Evolutionary conservation across 2,329 filamentous ascomycete species (phyloP).

Genomic region (Colletotrichum gigasporum): DNA sequence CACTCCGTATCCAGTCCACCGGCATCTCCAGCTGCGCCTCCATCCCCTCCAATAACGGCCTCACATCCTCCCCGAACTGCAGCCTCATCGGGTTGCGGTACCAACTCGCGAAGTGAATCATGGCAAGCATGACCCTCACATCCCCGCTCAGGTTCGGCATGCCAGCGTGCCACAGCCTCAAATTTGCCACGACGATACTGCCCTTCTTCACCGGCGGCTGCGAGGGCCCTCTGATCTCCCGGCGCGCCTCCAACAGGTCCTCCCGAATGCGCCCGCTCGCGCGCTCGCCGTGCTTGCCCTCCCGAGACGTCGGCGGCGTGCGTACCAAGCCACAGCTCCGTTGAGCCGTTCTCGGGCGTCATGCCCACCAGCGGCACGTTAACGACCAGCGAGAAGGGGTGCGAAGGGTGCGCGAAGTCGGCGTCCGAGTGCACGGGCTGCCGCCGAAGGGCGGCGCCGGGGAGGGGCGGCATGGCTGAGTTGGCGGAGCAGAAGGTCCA

Average conservation of each 20-base stretch:
- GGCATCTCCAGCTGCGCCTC: constrained; percentile 56
- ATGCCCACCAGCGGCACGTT: constrained; percentile 63
- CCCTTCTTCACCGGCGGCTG: constrained; percentile 64
- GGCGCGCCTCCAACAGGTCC: constrained; percentile 48
- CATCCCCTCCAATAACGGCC: constrained; percentile 50
- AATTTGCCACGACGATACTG: constrained; percentile 65
- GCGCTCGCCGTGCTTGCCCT: constrained; percentile 59
- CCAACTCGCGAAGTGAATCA: constrained; percentile 68
- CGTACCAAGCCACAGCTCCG: constrained; percentile 69
- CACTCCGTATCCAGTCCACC: constrained; percentile 55
- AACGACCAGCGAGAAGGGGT: constrained; percentile 64
- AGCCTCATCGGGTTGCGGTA: constrained; percentile 66
- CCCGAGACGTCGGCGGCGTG: constrained; percentile 48
- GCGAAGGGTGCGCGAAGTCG: constrained; percentile 63
- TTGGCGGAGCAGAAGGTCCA: constrained; percentile 69
- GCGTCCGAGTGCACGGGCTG: constrained; percentile 70
- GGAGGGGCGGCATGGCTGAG: constrained; percentile 60
- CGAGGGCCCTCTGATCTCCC: constrained; percentile 49
- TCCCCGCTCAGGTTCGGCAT: constrained; percentile 65
- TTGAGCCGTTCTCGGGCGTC: constrained; percentile 62
- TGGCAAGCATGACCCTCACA: constrained; percentile 66
- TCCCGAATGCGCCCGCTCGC: constrained; percentile 60
- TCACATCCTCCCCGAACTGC: constrained; percentile 61
- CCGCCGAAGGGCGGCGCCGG: constrained; percentile 48
- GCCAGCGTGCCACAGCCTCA: constrained; percentile 71